Evolutionary conservation across 768 basidiomycete species (phyloP), one percentile per base, ranked within the genome.

Genomic region (Sarcodon sp.): DNA sequence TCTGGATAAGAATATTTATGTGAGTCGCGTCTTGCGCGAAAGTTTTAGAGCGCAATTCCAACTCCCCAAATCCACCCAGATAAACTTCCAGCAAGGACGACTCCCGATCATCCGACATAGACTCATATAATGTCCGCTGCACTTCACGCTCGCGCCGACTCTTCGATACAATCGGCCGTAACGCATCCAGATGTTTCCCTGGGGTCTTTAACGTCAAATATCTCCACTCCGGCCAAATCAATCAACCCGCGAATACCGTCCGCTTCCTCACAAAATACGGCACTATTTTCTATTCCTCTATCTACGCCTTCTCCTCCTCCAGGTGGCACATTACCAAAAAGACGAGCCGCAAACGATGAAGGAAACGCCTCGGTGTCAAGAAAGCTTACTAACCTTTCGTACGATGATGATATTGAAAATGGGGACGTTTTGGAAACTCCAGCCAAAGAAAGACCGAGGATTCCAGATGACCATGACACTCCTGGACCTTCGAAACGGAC

Each of bases 141-240:
- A 12, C 63, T 71, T 47, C 66, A 66, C 46, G 46, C 56, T 18
- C 60, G 62, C 1, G 61, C 62, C 43, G 73, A 74, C 53, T 60
- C 66, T 10, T 73, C 72, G 2, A 57, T 60, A 2, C 67, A 69
- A 48, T 75, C 75, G 0, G 55, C 58, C 13, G 65, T 66, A 41
- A 73, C 66, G 1, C 65, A 75, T 35, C 75, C 73, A n/a, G 81
- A 82, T 54, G 62, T 83, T 33, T 80, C 80, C 7, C 66, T 83
- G 1, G 75, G 73, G 31, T 78, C 79, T 7, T 61, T 80, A 11
- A 64, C 63, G 27, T 75, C 75, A 7, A 71, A 67, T 7, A 70
- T 78, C 54, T 75, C 75, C 1, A 77, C 75, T 1, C 77, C 77
- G 18, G 70, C 66, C 0, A 58, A 70, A 52, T 60, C 39, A 41